Percentiles rank a stretch among this genome's conserved stretches.
Conservation (phyloP, 345 rosid genomes). For the Rhizophora mangle region DNA sequence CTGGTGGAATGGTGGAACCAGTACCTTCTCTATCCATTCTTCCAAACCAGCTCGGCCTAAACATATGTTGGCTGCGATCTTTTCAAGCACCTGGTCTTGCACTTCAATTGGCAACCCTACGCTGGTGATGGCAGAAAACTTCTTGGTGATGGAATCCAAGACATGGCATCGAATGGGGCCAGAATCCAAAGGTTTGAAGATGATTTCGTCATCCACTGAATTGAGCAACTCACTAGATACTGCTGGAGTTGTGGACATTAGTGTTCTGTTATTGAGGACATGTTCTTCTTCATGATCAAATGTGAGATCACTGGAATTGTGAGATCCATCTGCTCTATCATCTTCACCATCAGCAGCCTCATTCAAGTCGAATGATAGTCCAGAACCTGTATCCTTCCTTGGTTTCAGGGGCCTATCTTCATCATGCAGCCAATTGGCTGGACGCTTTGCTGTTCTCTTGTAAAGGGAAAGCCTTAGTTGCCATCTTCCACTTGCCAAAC, state of each 20-base stretch:
- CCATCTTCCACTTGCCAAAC: slow-evolving; percentile 62
- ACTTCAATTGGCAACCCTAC: slow-evolving; percentile 45
- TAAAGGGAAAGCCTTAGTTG: slow-evolving; percentile 54
- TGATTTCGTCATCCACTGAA: slow-evolving; percentile 52
- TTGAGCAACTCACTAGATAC: slow-evolving; percentile 49
- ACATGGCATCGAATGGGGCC: slow-evolving; percentile 37
- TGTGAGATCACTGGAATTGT: slow-evolving; percentile 84
- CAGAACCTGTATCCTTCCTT: slow-evolving; percentile 50
- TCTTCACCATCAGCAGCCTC: slow-evolving; percentile 63
- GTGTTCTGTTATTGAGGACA: slow-evolving; percentile 46
- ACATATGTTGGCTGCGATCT: slow-evolving; percentile 66
- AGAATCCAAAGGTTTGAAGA: slow-evolving; percentile 72
- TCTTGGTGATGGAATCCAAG: slow-evolving; percentile 45
- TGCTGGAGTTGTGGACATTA: slow-evolving; percentile 32
- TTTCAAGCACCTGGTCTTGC: slow-evolving; percentile 64
- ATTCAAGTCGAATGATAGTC: slow-evolving; percentile 65
- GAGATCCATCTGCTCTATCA: slow-evolving; percentile 68
- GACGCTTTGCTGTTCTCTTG: slow-evolving; percentile 64
- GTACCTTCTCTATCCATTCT: slow-evolving; percentile 72
- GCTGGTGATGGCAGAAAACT: slow-evolving; percentile 38
- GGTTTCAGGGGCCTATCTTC: slow-evolving; percentile 50
- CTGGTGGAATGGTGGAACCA: slow-evolving; percentile 61
- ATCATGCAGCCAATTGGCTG: slow-evolving; percentile 60
- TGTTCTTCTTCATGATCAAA: slow-evolving; percentile 70
- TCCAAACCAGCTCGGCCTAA: slow-evolving; percentile 60